A percentile compares a stretch with the other conserved stretches of the same genome.
phyloP scores from a whole-genome alignment of 768 basidiomycete species.

The Suillus fuscotomentosus region DNA sequence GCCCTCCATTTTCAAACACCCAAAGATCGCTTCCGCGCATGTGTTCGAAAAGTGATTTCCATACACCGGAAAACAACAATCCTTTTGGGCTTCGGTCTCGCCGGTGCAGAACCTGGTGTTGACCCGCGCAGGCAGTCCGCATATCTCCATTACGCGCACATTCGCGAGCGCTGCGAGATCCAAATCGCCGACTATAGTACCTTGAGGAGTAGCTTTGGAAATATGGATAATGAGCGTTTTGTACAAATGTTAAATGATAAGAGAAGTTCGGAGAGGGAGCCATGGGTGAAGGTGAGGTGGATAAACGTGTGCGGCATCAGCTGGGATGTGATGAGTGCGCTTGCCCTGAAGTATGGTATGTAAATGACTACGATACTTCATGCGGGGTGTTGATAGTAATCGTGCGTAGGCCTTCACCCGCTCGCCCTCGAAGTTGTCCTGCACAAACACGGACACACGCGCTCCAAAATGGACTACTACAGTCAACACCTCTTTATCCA shows the following conservation, averaged over 20 bases:
- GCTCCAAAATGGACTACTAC: slow-evolving; percentile 75
- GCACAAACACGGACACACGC: slow-evolving; percentile 48
- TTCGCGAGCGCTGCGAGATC: slow-evolving; percentile 61
- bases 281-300: slow-evolving; percentile 73
- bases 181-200: slow-evolving; percentile 67
- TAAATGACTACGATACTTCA: slow-evolving; percentile 21
- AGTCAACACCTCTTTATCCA: slow-evolving; percentile 67
- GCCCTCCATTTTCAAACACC: slow-evolving; percentile 30
- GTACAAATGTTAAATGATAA: slow-evolving; percentile 49
- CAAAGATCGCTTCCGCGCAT: slow-evolving; percentile 49
- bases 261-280: slow-evolving; percentile 44
- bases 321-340: slow-evolving; percentile 72
- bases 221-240: slow-evolving; percentile 63
- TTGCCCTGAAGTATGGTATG: slow-evolving; percentile 64
- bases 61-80: slow-evolving; percentile 52
- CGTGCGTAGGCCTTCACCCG: slow-evolving; percentile 57
- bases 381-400: slow-evolving; percentile 10
- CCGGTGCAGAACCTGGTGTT: slow-evolving; percentile 72
- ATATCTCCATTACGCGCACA: slow-evolving; percentile 52
- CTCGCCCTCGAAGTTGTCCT: slow-evolving; percentile 72
- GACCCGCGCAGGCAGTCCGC: slow-evolving; percentile 64
- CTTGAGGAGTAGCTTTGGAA: slow-evolving; percentile 48
- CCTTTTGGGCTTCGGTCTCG: slow-evolving; percentile 29
- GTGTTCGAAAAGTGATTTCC: slow-evolving; percentile 61
- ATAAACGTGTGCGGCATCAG: slow-evolving; percentile 67